These are phyloP conservation scores for Rhodotorula sp. DNA, from an alignment of 1,284 basidiomycete species.

Conservation along the genomic window DNA sequence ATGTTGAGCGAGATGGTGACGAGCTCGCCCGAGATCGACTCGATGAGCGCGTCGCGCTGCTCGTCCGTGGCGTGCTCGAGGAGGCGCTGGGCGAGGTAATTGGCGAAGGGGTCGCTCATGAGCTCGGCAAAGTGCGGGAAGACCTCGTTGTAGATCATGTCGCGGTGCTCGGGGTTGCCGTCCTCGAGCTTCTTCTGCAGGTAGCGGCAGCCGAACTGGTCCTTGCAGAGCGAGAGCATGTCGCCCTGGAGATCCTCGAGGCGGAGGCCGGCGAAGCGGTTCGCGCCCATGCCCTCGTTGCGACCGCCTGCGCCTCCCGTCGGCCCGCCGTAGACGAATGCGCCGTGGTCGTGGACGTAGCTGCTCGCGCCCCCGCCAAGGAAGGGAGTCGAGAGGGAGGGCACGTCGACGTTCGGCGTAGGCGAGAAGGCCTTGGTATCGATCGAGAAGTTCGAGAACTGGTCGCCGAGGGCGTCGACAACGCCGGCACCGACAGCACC, in stretches of 20 bases:
- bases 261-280: constrained; percentile 89
- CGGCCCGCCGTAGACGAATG: constrained; percentile 37
- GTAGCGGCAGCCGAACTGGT: constrained; percentile 98
- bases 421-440: constrained; percentile 48
- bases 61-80: constrained; percentile 97
- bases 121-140: constrained; percentile 97
- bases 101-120: constrained; percentile 99
- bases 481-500: constrained; percentile 14
- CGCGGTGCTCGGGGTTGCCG: constrained; percentile 85
- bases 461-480: constrained; percentile 35
- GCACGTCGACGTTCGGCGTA: constrained; percentile 19
- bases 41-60: constrained; percentile 94
- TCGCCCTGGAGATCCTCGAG: constrained; percentile 92
- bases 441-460: constrained; percentile 48
- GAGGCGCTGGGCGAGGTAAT: constrained; percentile 98
- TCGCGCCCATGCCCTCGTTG: constrained; percentile 56
- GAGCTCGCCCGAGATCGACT: constrained; percentile 93
- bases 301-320: constrained; percentile 30
- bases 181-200: constrained; percentile 99
- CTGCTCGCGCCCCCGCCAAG: constrained; percentile 45
- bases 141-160: constrained; percentile 99
- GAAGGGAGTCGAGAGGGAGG: constrained; percentile 28
- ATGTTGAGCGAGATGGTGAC: constrained; percentile 99
- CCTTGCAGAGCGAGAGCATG: constrained; percentile 90
- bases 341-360: constrained; percentile 56